phyloP scores from a whole-genome alignment of 2,329 filamentous ascomycete species.

The Cytospora piceae region DNA sequence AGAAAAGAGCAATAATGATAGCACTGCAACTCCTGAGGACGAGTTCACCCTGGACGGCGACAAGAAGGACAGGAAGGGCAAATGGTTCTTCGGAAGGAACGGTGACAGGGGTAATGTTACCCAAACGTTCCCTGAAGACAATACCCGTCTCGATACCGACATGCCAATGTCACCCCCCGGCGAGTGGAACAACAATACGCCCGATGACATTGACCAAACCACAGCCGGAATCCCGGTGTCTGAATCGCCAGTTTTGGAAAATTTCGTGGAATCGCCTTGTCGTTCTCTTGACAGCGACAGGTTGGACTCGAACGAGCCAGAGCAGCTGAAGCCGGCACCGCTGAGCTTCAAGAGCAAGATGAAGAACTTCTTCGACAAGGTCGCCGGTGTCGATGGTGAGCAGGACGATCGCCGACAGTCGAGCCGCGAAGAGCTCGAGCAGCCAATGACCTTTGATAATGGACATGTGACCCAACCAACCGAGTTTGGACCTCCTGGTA shows the following conservation, averaged over 20 bases:
- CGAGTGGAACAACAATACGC: background rate
- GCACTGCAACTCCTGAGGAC: background rate
- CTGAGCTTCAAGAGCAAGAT: conserved; percentile 12
- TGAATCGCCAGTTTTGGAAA: background rate
- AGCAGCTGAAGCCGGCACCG: conserved; percentile 11
- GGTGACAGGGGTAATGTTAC: background rate
- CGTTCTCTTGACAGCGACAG: background rate
- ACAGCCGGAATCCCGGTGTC: background rate
- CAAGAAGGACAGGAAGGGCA: conserved; percentile 11
- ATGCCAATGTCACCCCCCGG: background rate
- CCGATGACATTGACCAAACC: background rate
- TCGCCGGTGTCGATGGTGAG: background rate
- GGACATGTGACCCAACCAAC: background rate
- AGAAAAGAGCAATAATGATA: background rate
- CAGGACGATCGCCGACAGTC: background rate
- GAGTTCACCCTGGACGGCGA: background rate
- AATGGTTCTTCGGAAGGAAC: background rate
- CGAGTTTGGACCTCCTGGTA: background rate
- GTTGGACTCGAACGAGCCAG: background rate
- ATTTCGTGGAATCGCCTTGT: background rate
- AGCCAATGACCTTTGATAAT: background rate
- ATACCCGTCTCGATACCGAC: background rate
- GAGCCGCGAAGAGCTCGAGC: background rate
- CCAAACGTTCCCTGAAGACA: background rate
- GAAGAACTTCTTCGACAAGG: conserved; percentile 18